A percentile compares a stretch with the other conserved stretches of the same genome.
Conservation (phyloP, 257 asterid genomes). For the Primulina tabacum region DNA sequence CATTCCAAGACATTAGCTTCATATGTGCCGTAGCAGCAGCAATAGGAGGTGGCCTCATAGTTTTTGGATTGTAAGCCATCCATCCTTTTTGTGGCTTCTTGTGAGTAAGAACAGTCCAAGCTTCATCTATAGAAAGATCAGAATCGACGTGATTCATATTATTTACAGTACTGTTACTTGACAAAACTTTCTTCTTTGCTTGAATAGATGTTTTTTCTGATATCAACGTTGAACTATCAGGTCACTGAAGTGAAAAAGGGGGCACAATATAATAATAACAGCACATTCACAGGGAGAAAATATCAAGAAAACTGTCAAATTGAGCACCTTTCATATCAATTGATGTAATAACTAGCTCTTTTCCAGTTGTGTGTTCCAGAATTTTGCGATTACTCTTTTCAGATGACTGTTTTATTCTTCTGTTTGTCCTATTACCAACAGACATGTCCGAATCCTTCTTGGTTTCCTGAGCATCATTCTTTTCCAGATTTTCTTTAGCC, state of each 20-base stretch:
- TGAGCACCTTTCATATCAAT: constrained; percentile 48
- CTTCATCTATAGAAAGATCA: constrained; percentile 47
- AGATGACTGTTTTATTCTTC: constrained; percentile 31
- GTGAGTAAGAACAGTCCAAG: constrained; percentile 92
- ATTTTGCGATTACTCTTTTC: constrained; percentile 21
- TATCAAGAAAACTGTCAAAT: background rate
- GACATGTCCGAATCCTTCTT: constrained; percentile 29
- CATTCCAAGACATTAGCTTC: constrained; percentile 94
- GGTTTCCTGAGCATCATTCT: constrained; percentile 19
- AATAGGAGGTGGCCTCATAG: constrained; percentile 81
- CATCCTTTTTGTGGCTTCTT: constrained; percentile 85
- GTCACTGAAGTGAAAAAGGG: constrained; percentile 8
- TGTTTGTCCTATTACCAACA: constrained; percentile 38
- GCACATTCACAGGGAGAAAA: constrained; percentile 9
- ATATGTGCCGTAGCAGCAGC: constrained; percentile 45
- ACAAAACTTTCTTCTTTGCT: constrained; percentile 42
- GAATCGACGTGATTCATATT: constrained; percentile 31
- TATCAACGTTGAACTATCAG: constrained; percentile 2
- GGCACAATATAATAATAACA: background rate
- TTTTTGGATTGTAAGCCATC: constrained; percentile 80
- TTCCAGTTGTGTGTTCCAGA: constrained; percentile 23
- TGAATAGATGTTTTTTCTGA: constrained; percentile 42
- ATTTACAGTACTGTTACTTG: constrained; percentile 34
- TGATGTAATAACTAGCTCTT: constrained; percentile 41
- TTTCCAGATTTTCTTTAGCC: constrained; percentile 30